Percentiles rank a stretch among this genome's conserved stretches.
These are phyloP conservation scores for Cutaneotrichosporon sp. DNA, from an alignment of 1,284 basidiomycete genomes.

Conservation along the genomic window DNA sequence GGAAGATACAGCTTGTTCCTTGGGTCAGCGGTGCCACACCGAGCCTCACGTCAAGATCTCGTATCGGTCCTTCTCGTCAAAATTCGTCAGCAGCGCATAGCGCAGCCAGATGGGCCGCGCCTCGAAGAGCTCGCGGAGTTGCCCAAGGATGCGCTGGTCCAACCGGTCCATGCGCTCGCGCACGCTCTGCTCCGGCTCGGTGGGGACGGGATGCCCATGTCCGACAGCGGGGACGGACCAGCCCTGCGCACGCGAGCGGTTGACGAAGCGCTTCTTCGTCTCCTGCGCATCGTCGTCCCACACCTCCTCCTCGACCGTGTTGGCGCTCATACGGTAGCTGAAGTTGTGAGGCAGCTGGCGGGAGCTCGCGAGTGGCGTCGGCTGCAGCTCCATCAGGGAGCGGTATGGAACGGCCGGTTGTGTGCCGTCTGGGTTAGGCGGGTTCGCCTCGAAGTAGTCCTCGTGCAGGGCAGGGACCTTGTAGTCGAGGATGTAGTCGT, in stretches of 20 bases:
- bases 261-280: slow-evolving; percentile 35
- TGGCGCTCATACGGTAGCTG: slow-evolving; percentile 31
- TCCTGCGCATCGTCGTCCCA: slow-evolving; percentile 39
- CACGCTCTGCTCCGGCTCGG: slow-evolving; percentile 61
- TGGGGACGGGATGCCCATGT: slow-evolving; percentile 58
- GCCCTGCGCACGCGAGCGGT: slow-evolving; percentile 32
- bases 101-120: slow-evolving; percentile 88
- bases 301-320: slow-evolving; percentile 33
- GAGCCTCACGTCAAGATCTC: slow-evolving; percentile 22
- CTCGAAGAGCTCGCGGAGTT: slow-evolving; percentile 44
- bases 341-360: slow-evolving; percentile 34
- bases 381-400: slow-evolving; percentile 44
- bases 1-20: slow-evolving; percentile 57
- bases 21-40: background rate
- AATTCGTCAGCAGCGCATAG: slow-evolving; percentile 77
- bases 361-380: slow-evolving; percentile 39
- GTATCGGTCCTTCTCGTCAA: slow-evolving; percentile 60
- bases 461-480: slow-evolving; percentile 66
- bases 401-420: slow-evolving; percentile 21
- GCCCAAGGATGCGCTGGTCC: slow-evolving; percentile 61
- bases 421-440: slow-evolving; percentile 23
- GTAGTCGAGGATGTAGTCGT: slow-evolving; percentile 70
- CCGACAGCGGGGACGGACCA: slow-evolving; percentile 31
- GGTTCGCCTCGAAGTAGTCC: slow-evolving; percentile 56
- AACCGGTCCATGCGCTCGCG: slow-evolving; percentile 54